Evolutionary conservation across 805 yeast genomes (phyloP).

Genomic region (Metschnikowia proteae): DNA sequence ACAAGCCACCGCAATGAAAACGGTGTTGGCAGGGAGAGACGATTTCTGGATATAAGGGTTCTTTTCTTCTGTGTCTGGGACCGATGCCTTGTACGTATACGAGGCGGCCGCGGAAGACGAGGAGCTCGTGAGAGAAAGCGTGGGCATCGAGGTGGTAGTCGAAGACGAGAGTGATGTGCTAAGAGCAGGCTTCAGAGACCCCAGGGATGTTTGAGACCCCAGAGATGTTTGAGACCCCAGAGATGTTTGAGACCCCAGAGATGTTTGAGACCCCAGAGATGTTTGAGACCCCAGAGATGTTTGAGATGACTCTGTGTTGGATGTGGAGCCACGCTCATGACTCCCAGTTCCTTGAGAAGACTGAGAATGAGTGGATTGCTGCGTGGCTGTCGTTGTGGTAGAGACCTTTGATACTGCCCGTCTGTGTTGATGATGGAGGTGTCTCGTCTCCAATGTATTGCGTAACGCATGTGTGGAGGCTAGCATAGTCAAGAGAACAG

Average conservation of each 20-base stretch:
- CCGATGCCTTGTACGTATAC: slow-evolving; percentile 10
- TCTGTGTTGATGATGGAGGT: slow-evolving; percentile 2
- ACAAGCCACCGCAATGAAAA: slow-evolving; percentile 34
- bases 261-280: background rate
- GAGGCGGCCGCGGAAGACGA: slow-evolving; percentile 4
- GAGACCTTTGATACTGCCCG: background rate
- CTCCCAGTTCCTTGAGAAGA: too few species aligned
- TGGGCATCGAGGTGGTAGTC: slow-evolving; percentile 12
- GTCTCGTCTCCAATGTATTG: background rate
- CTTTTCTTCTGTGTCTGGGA: slow-evolving; percentile 5
- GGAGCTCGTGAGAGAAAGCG: slow-evolving; percentile 20
- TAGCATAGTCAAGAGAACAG: background rate
- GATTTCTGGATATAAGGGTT: slow-evolving; percentile 22
- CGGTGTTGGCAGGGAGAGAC: slow-evolving; percentile 32
- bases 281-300: background rate
- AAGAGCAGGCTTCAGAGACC: background rate
- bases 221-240: background rate
- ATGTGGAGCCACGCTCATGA: too few species aligned
- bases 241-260: background rate
- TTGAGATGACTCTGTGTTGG: background rate
- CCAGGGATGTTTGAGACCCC: background rate
- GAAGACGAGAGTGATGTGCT: background rate
- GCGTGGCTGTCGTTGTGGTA: background rate
- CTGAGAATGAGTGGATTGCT: background rate
- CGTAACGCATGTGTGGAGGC: background rate